Base-by-base conservation (phyloP, 805 yeast genomes). In the Candida alai region DNA sequence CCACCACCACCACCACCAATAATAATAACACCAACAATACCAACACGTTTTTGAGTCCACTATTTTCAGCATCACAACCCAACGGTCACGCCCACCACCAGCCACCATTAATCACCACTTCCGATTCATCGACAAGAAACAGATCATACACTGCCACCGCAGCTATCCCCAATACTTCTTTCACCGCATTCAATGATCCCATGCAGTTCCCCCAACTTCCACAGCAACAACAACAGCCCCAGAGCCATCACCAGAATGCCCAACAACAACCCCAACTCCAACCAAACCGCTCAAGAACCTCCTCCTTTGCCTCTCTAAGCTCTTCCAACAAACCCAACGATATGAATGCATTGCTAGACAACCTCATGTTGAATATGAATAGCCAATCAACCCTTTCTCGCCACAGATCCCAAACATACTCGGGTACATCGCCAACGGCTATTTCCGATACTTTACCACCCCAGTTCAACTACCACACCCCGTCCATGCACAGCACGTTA, bases 91-190 rank as follows among this genome's bases (percentile, higher is more conserved):
- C 16, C 28, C 15, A 26, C 22, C 25, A 28, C 21, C 36, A 30
- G 21, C 36, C 24, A 24, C 34, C 21, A 10, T 10, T 15, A 12
- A 19, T 24, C 5, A 15, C 36, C 9, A 22, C 35, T 7, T 8
- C 39, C 30, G 30, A 26, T 26, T 16, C 17, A n/a, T 26, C 30
- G 24, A 23, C 33, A 3, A 60, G 76, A 52, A 61, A 70, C 36
- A 60, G 80, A 44, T 73, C 80, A 1, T 74, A 73, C 45, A 73
- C 80, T 4, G 66, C 78, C 8, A 66, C 65, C n/a, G 65, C 60
- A 7, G 55, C 60, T 10, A 41, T 52, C 17, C 53, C 59, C 15
- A 48, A 45, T 34, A 29, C 49, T 4, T 29, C 34, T 4, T 19
- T 33, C 17, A 23, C 32, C 16, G 22, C 32, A 34, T 29, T 33